Evolutionary conservation across 2,329 filamentous ascomycete genomes (phyloP).

Genomic region (Coniochaeta hoffmannii): DNA sequence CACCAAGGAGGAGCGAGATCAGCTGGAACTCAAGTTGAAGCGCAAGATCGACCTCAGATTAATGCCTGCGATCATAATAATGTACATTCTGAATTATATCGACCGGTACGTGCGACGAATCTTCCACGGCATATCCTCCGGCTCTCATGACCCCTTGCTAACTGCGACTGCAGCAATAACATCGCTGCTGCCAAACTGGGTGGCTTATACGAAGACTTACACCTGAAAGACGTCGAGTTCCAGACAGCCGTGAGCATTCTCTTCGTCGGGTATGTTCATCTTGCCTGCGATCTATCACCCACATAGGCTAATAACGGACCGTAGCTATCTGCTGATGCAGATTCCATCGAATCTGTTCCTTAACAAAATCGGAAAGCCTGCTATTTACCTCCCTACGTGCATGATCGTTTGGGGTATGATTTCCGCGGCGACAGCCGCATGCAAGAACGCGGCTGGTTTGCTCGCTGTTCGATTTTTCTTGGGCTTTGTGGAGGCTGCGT

Average conservation of each 20-base stretch:
- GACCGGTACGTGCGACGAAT: constrained; percentile 27
- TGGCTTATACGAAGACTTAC: constrained; percentile 37
- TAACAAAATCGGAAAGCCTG: constrained; percentile 43
- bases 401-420: constrained; percentile 43
- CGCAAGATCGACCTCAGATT: constrained; percentile 55
- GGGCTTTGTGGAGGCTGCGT: constrained; percentile 33
- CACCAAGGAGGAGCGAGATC: constrained; percentile 35
- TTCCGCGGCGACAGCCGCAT: constrained; percentile 30
- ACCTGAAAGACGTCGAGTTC: constrained; percentile 23
- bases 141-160: not conserved
- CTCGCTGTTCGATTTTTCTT: constrained; percentile 33
- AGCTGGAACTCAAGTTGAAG: constrained; percentile 45
- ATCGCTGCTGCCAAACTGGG: constrained; percentile 35
- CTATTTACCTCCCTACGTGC: constrained; percentile 35
- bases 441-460: constrained; percentile 27
- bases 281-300: not conserved
- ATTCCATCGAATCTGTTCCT: constrained; percentile 43
- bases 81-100: constrained; percentile 61
- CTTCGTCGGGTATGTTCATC: constrained; percentile 35
- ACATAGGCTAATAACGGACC: not conserved
- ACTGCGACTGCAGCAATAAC: constrained; percentile 23
- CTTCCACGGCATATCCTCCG: not conserved
- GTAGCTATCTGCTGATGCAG: constrained; percentile 40
- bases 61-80: constrained; percentile 53
- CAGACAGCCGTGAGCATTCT: constrained; percentile 41